Conservation (phyloP, 805 yeast species). For the Myxozyma mucilagina region DNA sequence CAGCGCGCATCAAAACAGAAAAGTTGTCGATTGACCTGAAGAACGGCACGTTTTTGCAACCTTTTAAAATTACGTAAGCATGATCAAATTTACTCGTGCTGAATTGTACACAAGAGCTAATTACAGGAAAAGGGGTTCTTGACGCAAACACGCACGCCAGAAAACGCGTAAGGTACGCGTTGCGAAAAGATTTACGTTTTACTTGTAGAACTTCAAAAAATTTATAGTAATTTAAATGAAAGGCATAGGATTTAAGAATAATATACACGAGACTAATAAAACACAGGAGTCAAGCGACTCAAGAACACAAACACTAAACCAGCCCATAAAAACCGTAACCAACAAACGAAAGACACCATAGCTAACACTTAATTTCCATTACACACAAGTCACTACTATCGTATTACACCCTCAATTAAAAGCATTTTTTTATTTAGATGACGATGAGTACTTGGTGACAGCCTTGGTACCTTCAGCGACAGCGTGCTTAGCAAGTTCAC, state of each 20-base stretch:
- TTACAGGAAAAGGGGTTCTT: neutral
- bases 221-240: neutral
- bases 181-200: neutral
- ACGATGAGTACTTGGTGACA: constrained; percentile 34
- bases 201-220: neutral
- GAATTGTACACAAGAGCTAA: neutral
- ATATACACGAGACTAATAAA: constrained; percentile 28
- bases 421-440: constrained; percentile 11
- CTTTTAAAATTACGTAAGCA: constrained; percentile 33
- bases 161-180: constrained; percentile 4
- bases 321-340: constrained; percentile 29
- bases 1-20: constrained; percentile 4
- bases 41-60: neutral
- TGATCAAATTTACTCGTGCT: neutral
- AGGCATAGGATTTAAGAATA: constrained; percentile 12
- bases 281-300: constrained; percentile 23
- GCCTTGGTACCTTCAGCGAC: constrained; percentile 79
- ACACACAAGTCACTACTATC: constrained; percentile 8
- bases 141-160: neutral
- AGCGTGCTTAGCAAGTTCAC: constrained; percentile 98
- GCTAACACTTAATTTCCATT: constrained; percentile 9
- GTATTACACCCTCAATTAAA: neutral
- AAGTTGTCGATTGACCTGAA: neutral
- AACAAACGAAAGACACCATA: constrained; percentile 28
- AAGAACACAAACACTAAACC: constrained; percentile 11